Evolutionary conservation across 2,329 filamentous ascomycete genomes (phyloP), one percentile per base, ranked within the genome.

Genomic region (Fusarium falciforme): DNA sequence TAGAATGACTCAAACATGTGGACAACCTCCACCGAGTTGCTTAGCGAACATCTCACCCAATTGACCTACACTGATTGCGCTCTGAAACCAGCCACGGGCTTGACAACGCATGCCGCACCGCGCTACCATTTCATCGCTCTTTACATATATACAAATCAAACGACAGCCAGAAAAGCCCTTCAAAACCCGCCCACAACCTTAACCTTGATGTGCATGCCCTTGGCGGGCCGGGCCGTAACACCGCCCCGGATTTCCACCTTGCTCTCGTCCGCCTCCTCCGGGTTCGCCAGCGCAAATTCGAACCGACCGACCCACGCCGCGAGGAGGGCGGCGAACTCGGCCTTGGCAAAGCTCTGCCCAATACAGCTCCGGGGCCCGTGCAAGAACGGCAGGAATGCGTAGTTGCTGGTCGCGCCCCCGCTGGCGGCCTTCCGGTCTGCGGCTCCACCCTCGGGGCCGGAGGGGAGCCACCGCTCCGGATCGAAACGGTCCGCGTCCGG

Each of bases 311-410:
- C 88, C 87, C 93, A 91, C 10, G 90, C 88, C 25, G 94, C 95
- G 55, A 98, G 80, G 71, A 98, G 83, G 79, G 93, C 96, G 10
- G 94, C 94, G 82, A 98, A 93, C 85, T 98, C 96, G 1, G 92
- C 90, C 80, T 91, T 92, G 0, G 95, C 93, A 83, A 98, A 98
- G 3, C 87, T 87, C 81, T 92, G 89, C 0, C 95, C 95, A 76
- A 98, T 98, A 80, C 95, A 98, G 79, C 92, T 93, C 62, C 95
- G 86, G 2, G 95, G 94, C 0, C 95, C 95, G 80, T 97, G 94
- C 67, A 98, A 82, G 83, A 98, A 98, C 0, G 94, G 96, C 83
- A 96, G 80, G 77, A 93, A 92, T 1, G 92, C 89, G 80, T 93
- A 97, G 82, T 96, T 96, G 74, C 88, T 94, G 17, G 87, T 85